These are phyloP conservation scores for Ilex aquifolium DNA, from an alignment of 257 asterid genomes.

Conservation along the genomic window DNA sequence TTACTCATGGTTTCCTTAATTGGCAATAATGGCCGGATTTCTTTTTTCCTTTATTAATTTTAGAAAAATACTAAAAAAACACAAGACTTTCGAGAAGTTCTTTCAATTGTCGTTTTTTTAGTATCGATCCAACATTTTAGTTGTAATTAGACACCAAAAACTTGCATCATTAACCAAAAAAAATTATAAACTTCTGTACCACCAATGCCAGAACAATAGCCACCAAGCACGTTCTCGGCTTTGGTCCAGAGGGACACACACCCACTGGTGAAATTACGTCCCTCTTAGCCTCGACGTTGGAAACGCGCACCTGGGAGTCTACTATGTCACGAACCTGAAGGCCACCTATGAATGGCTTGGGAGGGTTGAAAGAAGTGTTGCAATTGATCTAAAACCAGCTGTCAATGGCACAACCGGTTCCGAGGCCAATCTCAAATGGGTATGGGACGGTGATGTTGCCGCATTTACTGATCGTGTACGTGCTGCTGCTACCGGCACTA, in stretches of 20 bases:
- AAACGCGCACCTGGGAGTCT: not conserved
- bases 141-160: not conserved
- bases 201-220: slow-evolving; percentile 12
- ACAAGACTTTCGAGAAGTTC: too few relatives aligned
- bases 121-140: not conserved
- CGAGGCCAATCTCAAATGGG: slow-evolving; percentile 11
- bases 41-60: too few relatives aligned
- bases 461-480: too few relatives aligned
- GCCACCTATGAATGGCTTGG: slow-evolving; percentile 1
- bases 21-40: too few relatives aligned
- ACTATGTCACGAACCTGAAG: not conserved
- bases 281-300: not conserved
- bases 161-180: not conserved
- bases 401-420: slow-evolving; percentile 9
- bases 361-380: slow-evolving; percentile 7
- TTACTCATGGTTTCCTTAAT: too few relatives aligned
- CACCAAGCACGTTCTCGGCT: not conserved
- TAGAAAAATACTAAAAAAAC: too few relatives aligned
- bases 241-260: slow-evolving; percentile 6
- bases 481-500: too few relatives aligned
- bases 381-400: slow-evolving; percentile 2
- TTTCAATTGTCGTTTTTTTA: too few relatives aligned
- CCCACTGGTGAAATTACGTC: slow-evolving; percentile 3
- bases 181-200: not conserved
- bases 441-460: slow-evolving; percentile 6